Conservation (phyloP, 176 grass and related monocot species). For the Avena insularis region DNA sequence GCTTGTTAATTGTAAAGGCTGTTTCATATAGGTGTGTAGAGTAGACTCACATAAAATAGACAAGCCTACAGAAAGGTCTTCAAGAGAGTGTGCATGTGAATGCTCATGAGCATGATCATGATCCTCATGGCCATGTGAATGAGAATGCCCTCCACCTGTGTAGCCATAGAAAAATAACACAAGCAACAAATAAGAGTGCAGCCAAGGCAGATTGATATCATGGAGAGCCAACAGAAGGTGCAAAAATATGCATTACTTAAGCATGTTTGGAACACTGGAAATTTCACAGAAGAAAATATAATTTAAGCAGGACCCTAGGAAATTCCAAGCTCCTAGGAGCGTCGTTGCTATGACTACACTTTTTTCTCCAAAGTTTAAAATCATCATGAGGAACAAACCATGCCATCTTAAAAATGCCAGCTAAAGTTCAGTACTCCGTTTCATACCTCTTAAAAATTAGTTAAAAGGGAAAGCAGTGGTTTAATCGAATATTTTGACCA, state of each 20-base stretch:
- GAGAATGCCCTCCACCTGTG: conserved; percentile 82
- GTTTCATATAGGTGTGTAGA: neutral
- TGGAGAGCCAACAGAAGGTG: neutral
- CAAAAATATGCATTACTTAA: neutral
- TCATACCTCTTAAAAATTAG: neutral
- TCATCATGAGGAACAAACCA: conserved; percentile 1
- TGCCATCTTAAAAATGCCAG: neutral
- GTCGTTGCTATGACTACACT: neutral
- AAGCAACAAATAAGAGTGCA: conserved; percentile 18
- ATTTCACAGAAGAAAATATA: neutral
- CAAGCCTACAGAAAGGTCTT: conserved; percentile 94
- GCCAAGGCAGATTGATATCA: neutral
- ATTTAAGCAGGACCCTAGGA: neutral
- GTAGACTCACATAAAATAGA: conserved; percentile 93
- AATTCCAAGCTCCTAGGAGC: neutral
- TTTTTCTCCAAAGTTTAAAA: conserved; percentile 13
- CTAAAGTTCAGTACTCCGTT: neutral
- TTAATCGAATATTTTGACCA: neutral
- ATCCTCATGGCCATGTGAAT: conserved; percentile 67
- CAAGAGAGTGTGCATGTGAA: conserved; percentile 84
- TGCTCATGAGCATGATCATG: conserved; percentile 72
- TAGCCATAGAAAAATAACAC: conserved; percentile 37
- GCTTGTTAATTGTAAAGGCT: neutral
- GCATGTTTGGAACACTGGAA: neutral
- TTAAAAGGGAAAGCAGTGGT: neutral